Evolutionary conservation across 2,329 filamentous ascomycete species (phyloP), one percentile per base, ranked within the genome.

Genomic region (Sclerotinia nivalis): DNA sequence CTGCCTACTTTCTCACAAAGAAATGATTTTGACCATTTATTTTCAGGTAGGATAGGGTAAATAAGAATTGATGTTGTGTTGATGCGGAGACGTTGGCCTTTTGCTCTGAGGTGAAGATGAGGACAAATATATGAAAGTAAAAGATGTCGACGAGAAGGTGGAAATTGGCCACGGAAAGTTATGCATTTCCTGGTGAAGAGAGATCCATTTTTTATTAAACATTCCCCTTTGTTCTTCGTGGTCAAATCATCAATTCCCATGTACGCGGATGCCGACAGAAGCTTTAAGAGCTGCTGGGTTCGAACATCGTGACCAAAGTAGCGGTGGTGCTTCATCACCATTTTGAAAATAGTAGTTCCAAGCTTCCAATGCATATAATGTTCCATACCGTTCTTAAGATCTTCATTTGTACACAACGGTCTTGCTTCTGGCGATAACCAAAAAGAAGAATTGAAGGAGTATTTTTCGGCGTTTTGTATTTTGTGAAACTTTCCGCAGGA

Each of bases 351-450:
- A 10, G 25, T 54, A 15, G 12, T 8, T 2, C 50, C 50, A 31
- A 20, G 28, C 15, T 54, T 54, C 50, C 28, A 15, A 25, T 54
- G 15, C 2, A 4, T 20, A 31, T 54, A 54, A 0, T 18, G 1
- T 8, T 20, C 15, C 13, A 31, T 6, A 6, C 9, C 2, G 13
- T 3, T n/a, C 13, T 1, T 3, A 9, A 28, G 0, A 28, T 54
- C 50, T 4, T 18, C 13, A 9, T 4, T 28, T 10, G 18, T 15
- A 54, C 50, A 31, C 25, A 3, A 7, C 28, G 50, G 50, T 18
- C 25, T 54, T 20, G 13, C 18, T 54, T 0, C 50, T 6, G 28
- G 25, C 13, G 25, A 9, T 31, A 31, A 54, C 7, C 4, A 34
- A 34, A 34, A 34, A 34, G 34, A 34, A 34, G 25, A 31, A 7